phyloP scores from a whole-genome alignment of 2,329 filamentous ascomycete genomes.

The Delphinella strobiligena region DNA sequence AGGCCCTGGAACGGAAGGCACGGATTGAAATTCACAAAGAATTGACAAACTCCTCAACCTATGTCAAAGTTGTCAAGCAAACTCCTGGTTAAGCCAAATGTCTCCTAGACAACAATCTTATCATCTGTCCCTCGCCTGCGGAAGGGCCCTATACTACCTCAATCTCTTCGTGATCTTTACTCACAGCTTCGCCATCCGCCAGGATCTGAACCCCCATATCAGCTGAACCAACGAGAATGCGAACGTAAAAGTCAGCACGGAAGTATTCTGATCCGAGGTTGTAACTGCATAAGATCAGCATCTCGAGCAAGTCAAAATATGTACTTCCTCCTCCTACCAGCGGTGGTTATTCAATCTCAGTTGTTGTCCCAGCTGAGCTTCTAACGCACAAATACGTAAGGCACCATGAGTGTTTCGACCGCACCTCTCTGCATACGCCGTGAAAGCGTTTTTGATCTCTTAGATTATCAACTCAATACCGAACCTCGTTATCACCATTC shows the following conservation, averaged over 20 bases:
- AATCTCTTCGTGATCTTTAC: constrained; percentile 4
- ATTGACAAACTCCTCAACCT: too few species aligned
- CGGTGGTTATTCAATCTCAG: constrained; percentile 7
- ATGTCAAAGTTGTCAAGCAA: too few species aligned
- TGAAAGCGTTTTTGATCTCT: not conserved
- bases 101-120: too few species aligned
- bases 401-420: constrained; percentile 7
- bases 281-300: constrained; percentile 1
- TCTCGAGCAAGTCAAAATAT: not conserved
- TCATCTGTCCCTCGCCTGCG: too few species aligned
- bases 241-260: constrained; percentile 2
- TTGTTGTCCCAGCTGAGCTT: not conserved
- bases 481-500: constrained; percentile 21
- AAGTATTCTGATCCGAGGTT: not conserved
- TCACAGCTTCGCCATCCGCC: not conserved
- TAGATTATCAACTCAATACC: constrained; percentile 1
- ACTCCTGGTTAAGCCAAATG: too few species aligned
- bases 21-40: too few species aligned
- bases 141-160: constrained; percentile 3
- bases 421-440: constrained; percentile 6
- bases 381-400: constrained; percentile 4
- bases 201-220: constrained; percentile 1
- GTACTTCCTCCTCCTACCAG: not conserved
- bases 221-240: not conserved
- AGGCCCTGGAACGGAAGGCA: too few species aligned